Evolutionary conservation across 1,139 yeast species (phyloP), one percentile per base, ranked within the genome.

Genomic region (Saccharomyces hybrid): DNA sequence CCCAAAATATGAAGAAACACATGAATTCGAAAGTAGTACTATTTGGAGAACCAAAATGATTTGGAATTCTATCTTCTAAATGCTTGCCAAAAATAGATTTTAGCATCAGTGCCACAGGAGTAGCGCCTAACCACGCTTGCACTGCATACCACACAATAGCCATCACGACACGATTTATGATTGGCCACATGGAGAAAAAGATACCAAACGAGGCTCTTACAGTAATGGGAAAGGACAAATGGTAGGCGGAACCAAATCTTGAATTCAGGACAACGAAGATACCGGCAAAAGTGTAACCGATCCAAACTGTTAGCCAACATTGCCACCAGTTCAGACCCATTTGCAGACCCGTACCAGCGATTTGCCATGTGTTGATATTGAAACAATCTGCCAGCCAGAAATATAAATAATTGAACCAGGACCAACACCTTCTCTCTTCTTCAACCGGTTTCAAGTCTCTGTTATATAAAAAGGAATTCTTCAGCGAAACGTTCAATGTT

Each of bases 301-400:
- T 59, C 91, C 95, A 86, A n/a, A 88, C 90, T 0, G 90, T 80
- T 38, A 87, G 66, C 93, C 95, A 88, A 6, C 86, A 82, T 68
- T 82, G 89, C 93, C 95, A 88, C 95, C 95, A 87, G 11, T 83
- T 80, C 72, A 88, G 73, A 3, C 91, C 91, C 38, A 79, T 78
- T 51, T 74, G 74, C 55, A 84, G 84, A 59, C 95, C 93, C 0
- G 93, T 84, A 5, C 91, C 82, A 7, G 95, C 95, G 62, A 88
- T 86, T 72, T 86, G 90, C 90, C 93, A 87, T 8, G 96, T 86
- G 67, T 86, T 86, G 63, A 88, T 82, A 69, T 88, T 88, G 73
- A 88, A 86, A n/a, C 93, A 81, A 66, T 87, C 95, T 1, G 95
- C 88, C 56, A 87, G 71, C 95, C 96, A 88, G 62, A 86, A 86